phyloP scores from a whole-genome alignment of 768 basidiomycete genomes.

The Floccularia luteovirens region DNA sequence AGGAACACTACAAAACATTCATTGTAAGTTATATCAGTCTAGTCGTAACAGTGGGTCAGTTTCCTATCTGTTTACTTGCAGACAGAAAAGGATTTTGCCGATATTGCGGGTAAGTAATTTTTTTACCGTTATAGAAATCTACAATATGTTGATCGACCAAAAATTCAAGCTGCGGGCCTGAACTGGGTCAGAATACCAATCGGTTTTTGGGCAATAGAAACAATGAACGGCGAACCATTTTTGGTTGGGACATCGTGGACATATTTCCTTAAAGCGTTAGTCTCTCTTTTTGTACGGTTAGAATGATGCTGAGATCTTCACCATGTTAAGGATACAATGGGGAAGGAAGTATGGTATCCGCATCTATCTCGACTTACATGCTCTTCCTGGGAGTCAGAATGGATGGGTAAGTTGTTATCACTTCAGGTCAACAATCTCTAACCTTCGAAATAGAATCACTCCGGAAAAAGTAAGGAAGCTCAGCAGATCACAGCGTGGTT shows the following conservation, averaged over 20 bases:
- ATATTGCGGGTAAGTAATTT: slow-evolving; percentile 21
- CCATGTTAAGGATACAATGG: slow-evolving; percentile 52
- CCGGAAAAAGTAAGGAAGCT: slow-evolving; percentile 22
- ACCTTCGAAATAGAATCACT: slow-evolving; percentile 23
- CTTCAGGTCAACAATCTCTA: background rate
- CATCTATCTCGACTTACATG: slow-evolving; percentile 77
- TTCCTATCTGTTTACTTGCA: slow-evolving; percentile 10
- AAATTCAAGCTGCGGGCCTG: slow-evolving; percentile 55
- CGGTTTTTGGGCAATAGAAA: slow-evolving; percentile 85
- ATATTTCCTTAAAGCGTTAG: slow-evolving; percentile 42
- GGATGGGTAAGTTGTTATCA: slow-evolving; percentile 47
- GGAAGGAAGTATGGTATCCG: slow-evolving; percentile 90
- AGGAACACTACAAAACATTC: slow-evolving; percentile 80
- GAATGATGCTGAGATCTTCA: slow-evolving; percentile 3
- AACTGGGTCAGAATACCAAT: slow-evolving; percentile 85
- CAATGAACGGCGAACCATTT: slow-evolving; percentile 71
- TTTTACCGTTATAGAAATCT: background rate
- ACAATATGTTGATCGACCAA: slow-evolving; percentile 20
- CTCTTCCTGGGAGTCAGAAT: slow-evolving; percentile 74
- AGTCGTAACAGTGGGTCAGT: too few relatives aligned
- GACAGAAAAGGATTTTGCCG: slow-evolving; percentile 28
- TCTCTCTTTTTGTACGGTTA: slow-evolving; percentile 3
- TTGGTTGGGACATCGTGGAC: slow-evolving; percentile 71
- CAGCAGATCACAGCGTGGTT: background rate
- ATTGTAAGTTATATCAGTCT: slow-evolving; percentile 42